Conservation (phyloP, 176 grass and related monocot genomes). For the Urochloa ruziziensis region DNA sequence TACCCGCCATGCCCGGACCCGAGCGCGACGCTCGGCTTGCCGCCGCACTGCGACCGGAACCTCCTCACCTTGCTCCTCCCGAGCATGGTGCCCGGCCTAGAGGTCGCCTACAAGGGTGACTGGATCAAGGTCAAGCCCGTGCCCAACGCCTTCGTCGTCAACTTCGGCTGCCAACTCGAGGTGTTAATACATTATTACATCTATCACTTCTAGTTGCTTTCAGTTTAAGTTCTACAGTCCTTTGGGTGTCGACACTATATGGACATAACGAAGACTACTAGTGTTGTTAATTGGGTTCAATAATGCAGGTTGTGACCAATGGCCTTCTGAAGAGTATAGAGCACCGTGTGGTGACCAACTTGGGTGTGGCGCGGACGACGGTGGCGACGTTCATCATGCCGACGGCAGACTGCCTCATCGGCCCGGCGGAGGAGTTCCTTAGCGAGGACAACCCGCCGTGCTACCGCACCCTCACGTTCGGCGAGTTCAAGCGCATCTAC, state of each 20-base stretch:
- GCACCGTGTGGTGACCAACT: neutral
- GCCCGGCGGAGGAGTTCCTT: neutral
- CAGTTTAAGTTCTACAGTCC: no score
- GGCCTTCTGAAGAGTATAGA: neutral
- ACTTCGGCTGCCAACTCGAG: slow-evolving; percentile 5
- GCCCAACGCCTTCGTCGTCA: neutral
- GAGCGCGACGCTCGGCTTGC: slow-evolving; percentile 44
- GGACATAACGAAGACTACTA: no score
- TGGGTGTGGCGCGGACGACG: neutral
- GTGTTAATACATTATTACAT: neutral
- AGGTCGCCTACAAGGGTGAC: neutral
- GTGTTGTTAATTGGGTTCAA: neutral
- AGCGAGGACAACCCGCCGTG: neutral
- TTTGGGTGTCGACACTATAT: no score
- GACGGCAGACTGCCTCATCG: neutral
- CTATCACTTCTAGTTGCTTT: neutral
- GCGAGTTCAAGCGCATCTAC: slow-evolving; percentile 25
- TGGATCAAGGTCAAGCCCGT: neutral
- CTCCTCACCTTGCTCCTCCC: slow-evolving; percentile 60
- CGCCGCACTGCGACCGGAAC: slow-evolving; percentile 69
- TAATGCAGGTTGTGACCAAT: neutral
- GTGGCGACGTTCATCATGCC: neutral
- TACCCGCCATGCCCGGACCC: slow-evolving; percentile 66
- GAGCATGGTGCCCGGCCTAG: neutral
- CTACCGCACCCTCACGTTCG: slow-evolving; percentile 25